A percentile compares a stretch with the other conserved stretches of the same genome.
Conservation (phyloP, 768 basidiomycete species). For the Lactarius trivialis region DNA sequence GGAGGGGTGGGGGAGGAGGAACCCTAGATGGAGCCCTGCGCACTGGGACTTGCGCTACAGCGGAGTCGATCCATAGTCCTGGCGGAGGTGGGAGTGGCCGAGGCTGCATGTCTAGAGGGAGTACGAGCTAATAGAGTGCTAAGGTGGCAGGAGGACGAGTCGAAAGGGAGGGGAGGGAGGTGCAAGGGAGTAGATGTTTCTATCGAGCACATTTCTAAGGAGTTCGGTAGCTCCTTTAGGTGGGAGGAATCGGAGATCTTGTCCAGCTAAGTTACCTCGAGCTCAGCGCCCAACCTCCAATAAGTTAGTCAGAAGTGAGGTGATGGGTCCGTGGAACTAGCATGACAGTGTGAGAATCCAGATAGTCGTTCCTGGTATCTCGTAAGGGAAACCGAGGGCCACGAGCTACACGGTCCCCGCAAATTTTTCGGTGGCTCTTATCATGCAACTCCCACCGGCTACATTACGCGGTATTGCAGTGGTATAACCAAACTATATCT, state of each 20-base stretch:
- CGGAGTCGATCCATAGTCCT: too few species aligned
- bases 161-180: background rate
- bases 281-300: background rate
- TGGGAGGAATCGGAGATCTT: background rate
- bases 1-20: background rate
- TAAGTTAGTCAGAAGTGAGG: background rate
- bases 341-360: background rate
- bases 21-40: background rate
- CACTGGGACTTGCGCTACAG: background rate
- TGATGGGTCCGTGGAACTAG: background rate
- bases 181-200: background rate
- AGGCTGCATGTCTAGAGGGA: background rate
- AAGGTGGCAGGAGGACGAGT: background rate
- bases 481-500: too few species aligned
- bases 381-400: too few species aligned
- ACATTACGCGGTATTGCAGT: too few species aligned
- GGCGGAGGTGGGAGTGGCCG: constrained; percentile 2
- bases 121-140: too few species aligned
- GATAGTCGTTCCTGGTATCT: background rate
- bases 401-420: too few species aligned
- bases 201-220: background rate
- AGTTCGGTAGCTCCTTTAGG: background rate
- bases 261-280: background rate
- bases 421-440: too few species aligned
- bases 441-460: too few species aligned